Base-by-base conservation (phyloP, 2,329 filamentous ascomycete genomes). In the Botryotinia calthae region DNA sequence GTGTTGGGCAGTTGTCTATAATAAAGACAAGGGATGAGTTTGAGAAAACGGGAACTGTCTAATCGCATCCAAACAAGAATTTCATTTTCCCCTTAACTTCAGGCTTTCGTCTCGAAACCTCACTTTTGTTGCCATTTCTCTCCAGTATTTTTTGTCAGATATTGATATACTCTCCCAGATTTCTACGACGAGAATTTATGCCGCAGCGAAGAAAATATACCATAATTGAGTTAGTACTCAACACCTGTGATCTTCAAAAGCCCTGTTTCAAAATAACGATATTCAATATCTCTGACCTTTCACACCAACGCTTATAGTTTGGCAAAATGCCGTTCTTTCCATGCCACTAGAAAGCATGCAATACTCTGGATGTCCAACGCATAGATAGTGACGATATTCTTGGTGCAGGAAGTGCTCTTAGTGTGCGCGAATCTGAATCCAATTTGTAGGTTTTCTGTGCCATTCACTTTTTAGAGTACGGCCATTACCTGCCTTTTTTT, bases 311-410 rank as follows among this genome's bases (percentile, higher is more conserved):
- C 4, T 51, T 25, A 51, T 9, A 51, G n/a, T n/a, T 2, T 14
- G 6, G 14, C 9, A 10, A 51, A n/a, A n/a, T 5, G 1, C 10
- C 10, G 48, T n/a, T 3, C 0, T n/a, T 51, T 4, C 4, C 4
- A n/a, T 25, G 46, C 46, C 2, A 25, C 4, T 51, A 48, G 22
- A 5, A n/a, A n/a, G n/a, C n/a, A n/a, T n/a, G n/a, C n/a, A n/a
- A n/a, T n/a, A n/a, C n/a, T n/a, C n/a, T n/a, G n/a, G n/a, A n/a
- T n/a, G n/a, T n/a, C n/a, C n/a, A n/a, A n/a, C n/a, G n/a, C n/a
- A n/a, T n/a, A n/a, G n/a, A n/a, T n/a, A n/a, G n/a, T n/a, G n/a
- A n/a, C n/a, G n/a, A n/a, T n/a, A n/a, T n/a, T n/a, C n/a, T n/a
- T n/a, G n/a, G n/a, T n/a, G n/a, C n/a, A n/a, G n/a, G n/a, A n/a